These are phyloP conservation scores for Exophiala sp. DNA, from an alignment of 2,329 filamentous ascomycete genomes.

Conservation along the genomic window DNA sequence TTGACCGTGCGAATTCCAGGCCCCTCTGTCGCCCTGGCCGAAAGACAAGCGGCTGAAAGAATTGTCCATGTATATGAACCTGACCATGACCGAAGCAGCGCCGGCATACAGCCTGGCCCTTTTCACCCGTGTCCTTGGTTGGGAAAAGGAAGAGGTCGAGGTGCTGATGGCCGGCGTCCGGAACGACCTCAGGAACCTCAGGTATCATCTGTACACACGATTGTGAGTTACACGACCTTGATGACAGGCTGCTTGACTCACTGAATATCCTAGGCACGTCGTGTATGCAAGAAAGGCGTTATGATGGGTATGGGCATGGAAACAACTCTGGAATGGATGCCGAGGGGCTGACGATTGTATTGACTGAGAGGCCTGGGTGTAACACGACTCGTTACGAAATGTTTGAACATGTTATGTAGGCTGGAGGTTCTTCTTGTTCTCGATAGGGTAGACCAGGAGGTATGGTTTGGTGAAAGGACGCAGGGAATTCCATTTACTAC, in stretches of 20 bases:
- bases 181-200: constrained; percentile 26
- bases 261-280: constrained; percentile 3
- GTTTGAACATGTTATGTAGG: too few relatives aligned
- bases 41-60: constrained; percentile 30
- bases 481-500: too few relatives aligned
- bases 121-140: constrained; percentile 36
- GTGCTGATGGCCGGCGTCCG: constrained; percentile 37
- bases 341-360: too few relatives aligned
- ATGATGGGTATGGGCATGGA: not conserved
- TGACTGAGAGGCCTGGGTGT: too few relatives aligned
- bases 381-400: too few relatives aligned
- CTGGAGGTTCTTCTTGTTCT: too few relatives aligned
- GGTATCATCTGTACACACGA: constrained; percentile 18
- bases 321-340: not conserved
- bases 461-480: too few relatives aligned
- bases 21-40: constrained; percentile 30
- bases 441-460: too few relatives aligned
- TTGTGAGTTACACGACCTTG: constrained; percentile 7
- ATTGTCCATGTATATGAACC: constrained; percentile 29
- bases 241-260: not conserved
- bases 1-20: constrained; percentile 16
- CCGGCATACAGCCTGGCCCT: constrained; percentile 38
- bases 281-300: constrained; percentile 16
- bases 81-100: constrained; percentile 33
- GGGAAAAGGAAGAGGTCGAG: constrained; percentile 34